phyloP scores from a whole-genome alignment of 2,329 filamentous ascomycete species.

The Calonectria hawksworthii region DNA sequence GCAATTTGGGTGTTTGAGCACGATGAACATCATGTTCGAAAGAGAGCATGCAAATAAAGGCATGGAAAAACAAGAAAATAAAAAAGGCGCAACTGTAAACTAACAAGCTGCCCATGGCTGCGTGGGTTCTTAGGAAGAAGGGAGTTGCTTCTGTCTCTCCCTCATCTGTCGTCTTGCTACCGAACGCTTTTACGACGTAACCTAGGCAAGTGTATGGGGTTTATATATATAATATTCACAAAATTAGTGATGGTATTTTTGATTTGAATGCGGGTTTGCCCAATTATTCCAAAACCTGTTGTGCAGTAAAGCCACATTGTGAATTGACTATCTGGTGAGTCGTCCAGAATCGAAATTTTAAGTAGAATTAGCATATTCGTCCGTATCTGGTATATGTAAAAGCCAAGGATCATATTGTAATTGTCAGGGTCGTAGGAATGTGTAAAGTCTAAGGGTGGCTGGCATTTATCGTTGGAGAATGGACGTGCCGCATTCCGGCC shows the following conservation, averaged over 20 bases:
- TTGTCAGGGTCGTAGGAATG: neutral
- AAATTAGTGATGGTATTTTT: too few relatives aligned
- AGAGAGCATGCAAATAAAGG: neutral
- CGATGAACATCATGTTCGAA: neutral
- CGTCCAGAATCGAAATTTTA: neutral
- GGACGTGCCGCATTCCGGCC: neutral
- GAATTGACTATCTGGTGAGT: neutral
- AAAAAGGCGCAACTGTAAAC: fast-evolving
- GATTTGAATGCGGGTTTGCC: neutral
- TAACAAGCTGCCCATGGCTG: too few relatives aligned
- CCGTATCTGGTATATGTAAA: too few relatives aligned
- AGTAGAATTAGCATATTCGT: neutral
- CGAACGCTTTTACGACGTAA: too few relatives aligned
- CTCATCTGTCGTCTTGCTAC: neutral
- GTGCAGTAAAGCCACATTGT: too few relatives aligned
- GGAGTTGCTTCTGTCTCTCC: neutral
- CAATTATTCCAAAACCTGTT: too few relatives aligned
- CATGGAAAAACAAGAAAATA: fast-evolving
- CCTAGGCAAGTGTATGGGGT: too few relatives aligned
- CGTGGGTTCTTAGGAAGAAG: neutral
- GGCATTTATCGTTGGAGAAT: neutral
- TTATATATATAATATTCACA: too few relatives aligned
- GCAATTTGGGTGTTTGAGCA: neutral
- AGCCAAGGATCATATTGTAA: neutral
- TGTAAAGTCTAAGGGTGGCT: neutral